These are phyloP conservation scores for Globisporangium abappressorium DNA, from an alignment of 352 stramenopile species.

Conservation along the genomic window DNA sequence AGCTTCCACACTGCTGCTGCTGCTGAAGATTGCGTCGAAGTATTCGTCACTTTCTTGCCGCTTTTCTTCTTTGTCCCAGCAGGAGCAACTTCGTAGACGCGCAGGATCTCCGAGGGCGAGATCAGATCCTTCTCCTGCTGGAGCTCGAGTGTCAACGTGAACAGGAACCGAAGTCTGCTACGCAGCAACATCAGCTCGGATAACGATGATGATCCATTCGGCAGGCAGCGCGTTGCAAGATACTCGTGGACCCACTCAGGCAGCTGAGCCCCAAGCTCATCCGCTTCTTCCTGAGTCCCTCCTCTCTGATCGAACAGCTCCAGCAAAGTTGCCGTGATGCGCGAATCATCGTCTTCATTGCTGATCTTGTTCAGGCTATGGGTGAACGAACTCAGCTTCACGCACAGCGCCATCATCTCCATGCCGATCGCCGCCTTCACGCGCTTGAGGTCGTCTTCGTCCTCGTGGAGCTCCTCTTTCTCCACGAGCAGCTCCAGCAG, in stretches of 20 bases:
- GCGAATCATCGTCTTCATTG: conserved; percentile 12
- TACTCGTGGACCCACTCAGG: conserved; percentile 57
- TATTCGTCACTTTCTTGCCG: conserved; percentile 8
- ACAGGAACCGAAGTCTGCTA: conserved; percentile 36
- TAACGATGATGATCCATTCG: not conserved
- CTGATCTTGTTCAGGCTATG: conserved; percentile 10
- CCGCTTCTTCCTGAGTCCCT: not conserved
- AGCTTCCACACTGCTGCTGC: conserved; percentile 26
- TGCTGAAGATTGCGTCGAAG: conserved; percentile 1
- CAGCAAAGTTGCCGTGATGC: conserved; percentile 12
- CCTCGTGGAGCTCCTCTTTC: conserved; percentile 66
- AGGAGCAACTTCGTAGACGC: conserved; percentile 8
- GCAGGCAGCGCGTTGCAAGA: conserved; percentile 42
- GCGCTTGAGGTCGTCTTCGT: conserved; percentile 54
- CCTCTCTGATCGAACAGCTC: conserved; percentile 13
- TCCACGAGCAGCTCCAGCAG: conserved; percentile 46
- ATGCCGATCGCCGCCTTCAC: conserved; percentile 44
- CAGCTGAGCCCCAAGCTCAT: conserved; percentile 11
- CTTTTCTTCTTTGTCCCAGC: conserved; percentile 18
- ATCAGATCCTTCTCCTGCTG: conserved; percentile 53
- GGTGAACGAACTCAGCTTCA: conserved; percentile 47
- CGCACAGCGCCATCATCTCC: conserved; percentile 49
- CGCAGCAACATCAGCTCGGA: not conserved
- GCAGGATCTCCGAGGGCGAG: conserved; percentile 34
- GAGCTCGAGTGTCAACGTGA: conserved; percentile 43